A percentile compares a stretch with the other conserved stretches of the same genome.
Conservation (phyloP, 495 filamentous ascomycete genomes). For the Penicillium antarcticum region DNA sequence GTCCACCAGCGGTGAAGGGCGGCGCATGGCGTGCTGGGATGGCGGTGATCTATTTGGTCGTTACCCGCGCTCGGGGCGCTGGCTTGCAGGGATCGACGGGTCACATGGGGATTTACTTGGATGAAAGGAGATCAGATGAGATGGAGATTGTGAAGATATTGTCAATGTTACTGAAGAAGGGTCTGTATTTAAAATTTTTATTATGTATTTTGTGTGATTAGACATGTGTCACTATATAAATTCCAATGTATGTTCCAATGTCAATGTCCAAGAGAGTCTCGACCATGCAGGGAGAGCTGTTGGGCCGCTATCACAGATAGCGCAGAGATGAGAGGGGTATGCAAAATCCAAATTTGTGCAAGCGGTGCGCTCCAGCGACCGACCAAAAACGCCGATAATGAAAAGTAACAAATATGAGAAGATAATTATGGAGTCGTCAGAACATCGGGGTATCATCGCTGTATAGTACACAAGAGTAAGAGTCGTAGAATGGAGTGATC, state of each 20-base stretch:
- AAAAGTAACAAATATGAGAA: not conserved
- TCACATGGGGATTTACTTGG: constrained; percentile 17
- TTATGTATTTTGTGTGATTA: constrained; percentile 1
- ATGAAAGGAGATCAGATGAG: constrained; percentile 7
- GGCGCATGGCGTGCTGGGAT: not conserved
- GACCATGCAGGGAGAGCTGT: constrained; percentile 21
- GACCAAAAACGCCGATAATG: constrained; percentile 8
- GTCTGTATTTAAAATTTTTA: not conserved
- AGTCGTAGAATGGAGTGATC: not conserved
- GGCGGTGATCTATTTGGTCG: not conserved
- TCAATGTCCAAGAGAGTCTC: constrained; percentile 17
- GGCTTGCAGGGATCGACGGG: constrained; percentile 16
- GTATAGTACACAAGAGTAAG: constrained; percentile 23
- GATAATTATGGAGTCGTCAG: constrained; percentile 12
- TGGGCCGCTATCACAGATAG: constrained; percentile 3
- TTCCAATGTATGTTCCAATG: constrained; percentile 7
- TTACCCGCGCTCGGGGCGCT: constrained; percentile 9
- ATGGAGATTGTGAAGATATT: not conserved
- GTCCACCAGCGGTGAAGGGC: constrained; percentile 22
- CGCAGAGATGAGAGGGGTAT: constrained; percentile 4
- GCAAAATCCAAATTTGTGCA: constrained; percentile 3
- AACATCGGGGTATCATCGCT: constrained; percentile 25
- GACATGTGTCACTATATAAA: constrained; percentile 6
- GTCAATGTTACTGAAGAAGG: not conserved
- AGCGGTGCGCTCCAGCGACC: constrained; percentile 9